These are phyloP conservation scores for Pseudogymnoascus sp. DNA, from an alignment of 2,329 filamentous ascomycete genomes.

Conservation along the genomic window DNA sequence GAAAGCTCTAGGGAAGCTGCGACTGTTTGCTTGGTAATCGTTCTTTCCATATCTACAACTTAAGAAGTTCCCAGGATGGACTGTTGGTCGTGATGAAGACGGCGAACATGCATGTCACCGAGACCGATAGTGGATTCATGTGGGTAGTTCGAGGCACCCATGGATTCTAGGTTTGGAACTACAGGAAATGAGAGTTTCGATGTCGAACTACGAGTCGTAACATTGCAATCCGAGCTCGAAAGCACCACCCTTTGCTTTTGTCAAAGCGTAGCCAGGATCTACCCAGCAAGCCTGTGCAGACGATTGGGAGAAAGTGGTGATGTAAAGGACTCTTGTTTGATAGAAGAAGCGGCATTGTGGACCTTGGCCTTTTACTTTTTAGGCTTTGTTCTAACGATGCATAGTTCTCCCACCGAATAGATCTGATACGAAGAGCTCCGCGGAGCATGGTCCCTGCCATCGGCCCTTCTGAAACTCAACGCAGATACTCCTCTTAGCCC, in stretches of 20 bases:
- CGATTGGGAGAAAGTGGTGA: background rate
- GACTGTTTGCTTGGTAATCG: too few relatives aligned
- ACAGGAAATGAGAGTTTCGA: background rate
- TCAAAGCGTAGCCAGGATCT: conserved; percentile 73
- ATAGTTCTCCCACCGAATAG: background rate
- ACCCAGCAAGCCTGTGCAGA: too few relatives aligned
- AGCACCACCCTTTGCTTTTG: conserved; percentile 64
- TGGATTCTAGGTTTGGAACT: background rate
- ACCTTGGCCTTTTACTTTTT: background rate
- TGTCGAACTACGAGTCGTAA: conserved; percentile 64
- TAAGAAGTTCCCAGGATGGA: too few relatives aligned
- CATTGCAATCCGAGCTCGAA: conserved; percentile 75
- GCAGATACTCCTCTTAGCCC: too few relatives aligned
- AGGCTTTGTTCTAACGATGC: background rate
- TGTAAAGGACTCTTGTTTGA: background rate
- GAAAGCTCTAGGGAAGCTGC: too few relatives aligned
- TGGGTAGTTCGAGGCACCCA: too few relatives aligned
- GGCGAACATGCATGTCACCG: too few relatives aligned
- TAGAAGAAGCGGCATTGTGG: background rate
- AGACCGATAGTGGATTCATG: too few relatives aligned
- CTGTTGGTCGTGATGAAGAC: too few relatives aligned
- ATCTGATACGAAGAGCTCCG: background rate
- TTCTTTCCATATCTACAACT: too few relatives aligned
- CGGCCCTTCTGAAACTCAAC: background rate
- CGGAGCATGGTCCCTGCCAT: background rate